Evolutionary conservation across 2,329 filamentous ascomycete species (phyloP).

Genomic region (Fusarium sambucinum): DNA sequence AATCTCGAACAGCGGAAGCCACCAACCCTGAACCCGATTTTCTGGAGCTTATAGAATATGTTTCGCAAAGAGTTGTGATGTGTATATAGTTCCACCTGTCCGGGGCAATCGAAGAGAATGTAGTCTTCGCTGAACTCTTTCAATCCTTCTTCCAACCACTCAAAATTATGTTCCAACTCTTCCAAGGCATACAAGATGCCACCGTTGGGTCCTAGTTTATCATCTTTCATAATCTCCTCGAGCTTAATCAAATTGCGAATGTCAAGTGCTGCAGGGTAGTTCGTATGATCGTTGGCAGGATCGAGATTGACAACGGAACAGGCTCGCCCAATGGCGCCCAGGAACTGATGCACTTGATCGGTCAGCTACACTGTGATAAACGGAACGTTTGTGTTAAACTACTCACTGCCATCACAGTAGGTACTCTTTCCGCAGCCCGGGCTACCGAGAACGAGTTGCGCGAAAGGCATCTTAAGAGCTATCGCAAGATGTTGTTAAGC

Average conservation of each 20-base stretch:
- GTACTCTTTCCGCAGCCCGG: conserved; percentile 97
- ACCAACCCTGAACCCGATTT: conserved; percentile 88
- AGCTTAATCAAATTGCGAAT: conserved; percentile 89
- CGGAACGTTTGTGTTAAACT: fast-evolving
- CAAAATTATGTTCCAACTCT: conserved; percentile 92
- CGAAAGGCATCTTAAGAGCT: conserved; percentile 66
- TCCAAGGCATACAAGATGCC: conserved; percentile 94
- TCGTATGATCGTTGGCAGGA: conserved; percentile 93
- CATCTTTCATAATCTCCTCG: conserved; percentile 94
- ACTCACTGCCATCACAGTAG: conserved; percentile 92
- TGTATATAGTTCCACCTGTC: conserved; percentile 96
- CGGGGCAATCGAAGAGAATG: conserved; percentile 93
- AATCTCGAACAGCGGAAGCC: not conserved
- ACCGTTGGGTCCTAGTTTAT: conserved; percentile 91
- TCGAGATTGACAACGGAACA: conserved; percentile 97
- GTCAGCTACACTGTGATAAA: conserved; percentile 5
- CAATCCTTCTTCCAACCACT: conserved; percentile 88
- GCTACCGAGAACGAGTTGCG: conserved; percentile 90
- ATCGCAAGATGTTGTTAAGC: conserved; percentile 16
- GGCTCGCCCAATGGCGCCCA: conserved; percentile 93
- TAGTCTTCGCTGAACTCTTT: conserved; percentile 90
- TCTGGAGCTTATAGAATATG: conserved; percentile 91
- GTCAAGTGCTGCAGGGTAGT: conserved; percentile 89
- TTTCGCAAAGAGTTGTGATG: conserved; percentile 93
- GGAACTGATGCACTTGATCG: conserved; percentile 87